Evolutionary conservation across 495 filamentous ascomycete genomes (phyloP), one percentile per base, ranked within the genome.

Genomic region (Trichoderma virens): DNA sequence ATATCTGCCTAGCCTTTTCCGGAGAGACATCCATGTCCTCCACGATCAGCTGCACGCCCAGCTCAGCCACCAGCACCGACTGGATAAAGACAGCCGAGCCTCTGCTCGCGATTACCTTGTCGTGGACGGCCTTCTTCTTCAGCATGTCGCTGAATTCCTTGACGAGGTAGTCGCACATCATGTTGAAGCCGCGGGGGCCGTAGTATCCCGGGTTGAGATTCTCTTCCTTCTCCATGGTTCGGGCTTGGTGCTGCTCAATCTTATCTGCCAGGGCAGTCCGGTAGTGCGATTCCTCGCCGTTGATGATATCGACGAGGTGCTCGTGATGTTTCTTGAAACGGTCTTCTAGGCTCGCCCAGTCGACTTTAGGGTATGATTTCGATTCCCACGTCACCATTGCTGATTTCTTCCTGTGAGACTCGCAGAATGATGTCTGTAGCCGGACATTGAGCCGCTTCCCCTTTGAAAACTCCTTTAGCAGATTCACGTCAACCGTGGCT

Each of bases 31-130:
- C 70, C 89, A 97, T 90, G 70, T 98, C 94, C 67, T 97, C 89
- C 78, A 83, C 89, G 30, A 98, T 88, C 20, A 98, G 80, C 66
- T 77, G 75, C 2, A 90, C 79, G 5, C 88, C 84, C 60, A 97
- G 72, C 71, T 98, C 94, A 0, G 93, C 93, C 16, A 96, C 92
- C 47, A 97, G 76, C 3, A 98, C 94, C 0, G 80, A 78, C 74
- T 97, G 92, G 8, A 97, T 84, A 68, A 90, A 98, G 20, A 81
- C 83, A 16, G 85, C 85, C 31, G 90, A 80, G 11, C 91, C 90
- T 28, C 88, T 80, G 0, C 80, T 79, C 13, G 88, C 84, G 59
- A 96, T 80, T 14, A 95, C 77, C 43, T 77, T 76, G 72, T 97
- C 93, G 60, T 79, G 78, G 18, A 82, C 72, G 9, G 88, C 84